Conservation (phyloP, 2,329 filamentous ascomycete species). For the Curvularia sp. region DNA sequence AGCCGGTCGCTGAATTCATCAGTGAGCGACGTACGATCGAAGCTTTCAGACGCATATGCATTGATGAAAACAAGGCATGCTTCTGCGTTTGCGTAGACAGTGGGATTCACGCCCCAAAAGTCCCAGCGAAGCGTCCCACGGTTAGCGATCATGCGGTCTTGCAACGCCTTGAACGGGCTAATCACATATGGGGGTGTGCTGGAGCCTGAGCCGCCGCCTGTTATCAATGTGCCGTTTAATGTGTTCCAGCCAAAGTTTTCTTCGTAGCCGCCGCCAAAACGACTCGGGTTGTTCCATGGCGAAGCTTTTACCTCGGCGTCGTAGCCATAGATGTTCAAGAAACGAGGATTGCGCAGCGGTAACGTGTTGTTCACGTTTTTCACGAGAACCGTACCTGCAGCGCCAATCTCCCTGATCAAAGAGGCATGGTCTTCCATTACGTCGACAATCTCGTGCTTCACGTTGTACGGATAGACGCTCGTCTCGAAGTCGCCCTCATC, state of each 20-base stretch:
- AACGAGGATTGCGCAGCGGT: slow-evolving; percentile 57
- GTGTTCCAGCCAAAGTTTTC: slow-evolving; percentile 49
- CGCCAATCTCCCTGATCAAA: slow-evolving; percentile 52
- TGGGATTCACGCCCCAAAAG: slow-evolving; percentile 43
- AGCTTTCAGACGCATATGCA: slow-evolving; percentile 54
- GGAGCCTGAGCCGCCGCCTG: slow-evolving; percentile 50
- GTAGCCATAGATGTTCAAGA: slow-evolving; percentile 51
- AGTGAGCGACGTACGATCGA: slow-evolving; percentile 35
- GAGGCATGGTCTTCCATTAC: slow-evolving; percentile 53
- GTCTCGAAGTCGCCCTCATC: slow-evolving; percentile 46
- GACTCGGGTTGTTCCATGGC: slow-evolving; percentile 50
- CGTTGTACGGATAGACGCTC: slow-evolving; percentile 33
- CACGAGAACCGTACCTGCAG: slow-evolving; percentile 52
- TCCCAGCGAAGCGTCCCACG: slow-evolving; percentile 48
- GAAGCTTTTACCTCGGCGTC: slow-evolving; percentile 47
- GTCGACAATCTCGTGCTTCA: slow-evolving; percentile 55
- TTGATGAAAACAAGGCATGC: slow-evolving; percentile 66
- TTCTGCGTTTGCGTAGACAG: slow-evolving; percentile 45
- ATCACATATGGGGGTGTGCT: slow-evolving; percentile 52
- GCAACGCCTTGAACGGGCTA: slow-evolving; percentile 52
- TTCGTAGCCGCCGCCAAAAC: slow-evolving; percentile 51
- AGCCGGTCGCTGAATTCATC: slow-evolving; percentile 40
- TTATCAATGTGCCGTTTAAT: slow-evolving; percentile 53
- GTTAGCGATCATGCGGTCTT: slow-evolving; percentile 38
- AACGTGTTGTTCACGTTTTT: slow-evolving; percentile 64